Conservation (phyloP, 225 moss, liverwort and hornwort species). For the Ulota crispa region DNA sequence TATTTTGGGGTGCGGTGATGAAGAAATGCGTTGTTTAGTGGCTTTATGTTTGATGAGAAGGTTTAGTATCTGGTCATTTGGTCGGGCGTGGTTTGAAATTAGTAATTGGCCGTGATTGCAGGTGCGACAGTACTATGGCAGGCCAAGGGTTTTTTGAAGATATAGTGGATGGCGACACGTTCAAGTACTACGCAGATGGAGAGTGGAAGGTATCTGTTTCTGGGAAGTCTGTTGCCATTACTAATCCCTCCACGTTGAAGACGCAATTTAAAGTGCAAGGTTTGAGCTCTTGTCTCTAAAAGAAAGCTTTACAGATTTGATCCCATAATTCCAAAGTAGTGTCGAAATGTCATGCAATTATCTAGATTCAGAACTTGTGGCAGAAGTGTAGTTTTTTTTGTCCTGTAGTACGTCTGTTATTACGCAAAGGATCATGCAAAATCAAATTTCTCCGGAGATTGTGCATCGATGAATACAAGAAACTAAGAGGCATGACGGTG, state of each 20-base stretch:
- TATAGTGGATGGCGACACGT: conserved; percentile 70
- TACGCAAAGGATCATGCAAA: neutral
- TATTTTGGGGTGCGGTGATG: neutral
- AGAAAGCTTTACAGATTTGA: neutral
- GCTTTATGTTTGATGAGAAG: neutral
- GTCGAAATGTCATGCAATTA: neutral
- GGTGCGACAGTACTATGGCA: conserved; percentile 55
- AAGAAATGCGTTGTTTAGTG: neutral
- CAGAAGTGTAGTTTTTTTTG: neutral
- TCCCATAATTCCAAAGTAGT: neutral
- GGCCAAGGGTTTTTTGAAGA: conserved; percentile 81
- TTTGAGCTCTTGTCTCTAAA: neutral
- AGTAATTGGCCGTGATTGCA: neutral
- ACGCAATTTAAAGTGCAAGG: conserved; percentile 83
- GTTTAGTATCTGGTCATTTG: neutral
- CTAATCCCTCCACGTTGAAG: conserved; percentile 77
- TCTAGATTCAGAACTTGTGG: neutral
- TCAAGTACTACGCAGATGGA: conserved; percentile 80
- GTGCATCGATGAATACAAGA: neutral
- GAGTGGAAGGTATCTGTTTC: conserved; percentile 84
- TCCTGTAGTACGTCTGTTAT: neutral
- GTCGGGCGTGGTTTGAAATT: neutral
- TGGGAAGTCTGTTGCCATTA: conserved; percentile 49
- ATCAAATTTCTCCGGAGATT: neutral
- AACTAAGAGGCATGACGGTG: neutral